Evolutionary conservation across 768 basidiomycete species (phyloP), one percentile per base, ranked within the genome.

Genomic region (Sistotremastrum suecicum): DNA sequence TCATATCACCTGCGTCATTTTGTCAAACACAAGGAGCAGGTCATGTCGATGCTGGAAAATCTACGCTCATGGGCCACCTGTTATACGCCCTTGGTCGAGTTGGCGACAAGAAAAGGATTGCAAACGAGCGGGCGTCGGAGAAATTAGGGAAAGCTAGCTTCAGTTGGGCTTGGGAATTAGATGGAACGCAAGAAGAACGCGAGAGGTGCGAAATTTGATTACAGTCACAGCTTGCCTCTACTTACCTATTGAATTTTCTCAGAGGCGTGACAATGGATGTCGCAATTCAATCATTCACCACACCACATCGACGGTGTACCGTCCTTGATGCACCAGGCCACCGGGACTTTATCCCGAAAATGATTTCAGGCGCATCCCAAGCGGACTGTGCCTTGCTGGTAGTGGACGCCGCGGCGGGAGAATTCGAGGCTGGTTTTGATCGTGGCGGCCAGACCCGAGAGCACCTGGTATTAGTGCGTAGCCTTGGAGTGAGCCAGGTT

Each of bases 261-360:
- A 98, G 94, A 58, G 95, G 95, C 34, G 87, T 99, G 39, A 99
- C 95, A 0, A 98, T 98, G 81, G 95, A 98, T 57, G 84, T 99
- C 46, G 92, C 91, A 2, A 70, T 81, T 44, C 83, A 91, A 55
- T 76, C 79, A 39, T 67, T 89, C 48, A 60, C 71, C 4, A 97
- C 91, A 0, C 65, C 76, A 0, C 72, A 81, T 51, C 74, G 84
- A 42, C 74, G 78, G 51, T 79, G 98, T 52, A 95, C 90, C 1
- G 76, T 99, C n/a, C 74, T 99, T 32, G 95, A 99, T 55, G 94
- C 94, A 0, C 95, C 95, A 0, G 95, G 95, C 0, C 95, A 99
- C 63, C 83, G 80, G 52, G 95, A 99, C 57, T 98, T 98, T 55
- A 84, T 99, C 51, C 95, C 95, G 1, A 98, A 98, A 58, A 98